phyloP scores from a whole-genome alignment of 441 rosid genomes.

The Raphanus hybrid region DNA sequence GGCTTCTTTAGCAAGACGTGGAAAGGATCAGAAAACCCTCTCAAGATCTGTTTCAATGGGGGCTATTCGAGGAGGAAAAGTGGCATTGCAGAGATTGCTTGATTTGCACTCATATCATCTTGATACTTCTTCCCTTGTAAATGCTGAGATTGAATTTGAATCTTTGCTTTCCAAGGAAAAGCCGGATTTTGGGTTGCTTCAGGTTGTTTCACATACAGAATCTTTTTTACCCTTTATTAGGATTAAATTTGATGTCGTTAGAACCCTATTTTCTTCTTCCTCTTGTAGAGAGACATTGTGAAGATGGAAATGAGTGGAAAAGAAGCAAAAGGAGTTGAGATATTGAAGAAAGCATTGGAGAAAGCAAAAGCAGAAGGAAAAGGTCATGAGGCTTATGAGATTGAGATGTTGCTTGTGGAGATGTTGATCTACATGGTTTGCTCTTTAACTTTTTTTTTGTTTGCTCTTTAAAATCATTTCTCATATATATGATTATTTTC shows the following conservation, averaged over 20 bases:
- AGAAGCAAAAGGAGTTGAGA: slow-evolving; percentile 55
- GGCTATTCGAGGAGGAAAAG: slow-evolving; percentile 60
- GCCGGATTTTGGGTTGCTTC: slow-evolving; percentile 53
- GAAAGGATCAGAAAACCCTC: slow-evolving; percentile 19
- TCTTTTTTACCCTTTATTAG: not conserved
- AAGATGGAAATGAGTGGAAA: slow-evolving; percentile 72
- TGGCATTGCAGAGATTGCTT: slow-evolving; percentile 59
- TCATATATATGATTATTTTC: not conserved
- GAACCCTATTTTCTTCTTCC: not conserved
- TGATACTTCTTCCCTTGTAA: slow-evolving; percentile 38
- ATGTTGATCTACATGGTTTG: slow-evolving; percentile 72
- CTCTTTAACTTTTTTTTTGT: not conserved
- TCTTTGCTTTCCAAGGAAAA: slow-evolving; percentile 36
- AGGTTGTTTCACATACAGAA: slow-evolving; percentile 43
- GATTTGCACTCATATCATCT: slow-evolving; percentile 49
- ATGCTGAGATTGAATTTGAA: slow-evolving; percentile 46
- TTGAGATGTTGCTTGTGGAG: slow-evolving; percentile 71
- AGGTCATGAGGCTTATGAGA: slow-evolving; percentile 65
- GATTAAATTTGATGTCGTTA: not conserved
- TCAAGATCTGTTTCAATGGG: slow-evolving; percentile 58
- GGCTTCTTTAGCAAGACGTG: slow-evolving; percentile 16
- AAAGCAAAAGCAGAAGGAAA: slow-evolving; percentile 37
- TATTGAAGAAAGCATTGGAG: slow-evolving; percentile 42
- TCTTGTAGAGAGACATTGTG: slow-evolving; percentile 41
- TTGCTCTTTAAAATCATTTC: not conserved